Percentiles rank a stretch among this genome's conserved stretches.
phyloP scores from a whole-genome alignment of 2,329 filamentous ascomycete genomes.

The Dactylella cylindrospora region DNA sequence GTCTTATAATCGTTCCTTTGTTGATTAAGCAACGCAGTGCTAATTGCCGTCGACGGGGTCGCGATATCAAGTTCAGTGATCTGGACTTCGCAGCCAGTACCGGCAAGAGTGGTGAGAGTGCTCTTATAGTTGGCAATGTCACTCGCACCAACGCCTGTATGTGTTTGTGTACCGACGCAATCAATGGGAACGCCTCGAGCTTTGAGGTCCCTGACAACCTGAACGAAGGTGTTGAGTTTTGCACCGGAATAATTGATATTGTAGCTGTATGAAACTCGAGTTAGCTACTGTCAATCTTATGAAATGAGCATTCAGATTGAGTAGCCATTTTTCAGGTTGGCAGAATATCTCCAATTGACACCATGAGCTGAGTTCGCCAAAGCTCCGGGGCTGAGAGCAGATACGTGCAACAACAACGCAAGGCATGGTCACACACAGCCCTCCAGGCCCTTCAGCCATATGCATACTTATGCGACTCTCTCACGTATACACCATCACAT shows the following conservation, averaged over 20 bases:
- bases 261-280: conserved; percentile 5
- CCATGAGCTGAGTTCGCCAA: no score
- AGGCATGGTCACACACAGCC: no score
- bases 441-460: no score
- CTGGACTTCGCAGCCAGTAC: conserved; percentile 60
- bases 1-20: conserved; percentile 46
- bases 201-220: conserved; percentile 33
- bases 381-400: no score
- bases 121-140: conserved; percentile 50
- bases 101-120: conserved; percentile 30
- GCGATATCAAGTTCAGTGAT: conserved; percentile 69
- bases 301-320: no score
- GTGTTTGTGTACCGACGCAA: conserved; percentile 33
- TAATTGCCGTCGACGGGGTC: conserved; percentile 57
- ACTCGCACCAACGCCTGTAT: conserved; percentile 51
- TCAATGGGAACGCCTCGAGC: conserved; percentile 26
- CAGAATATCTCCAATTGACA: no score
- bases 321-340: no score
- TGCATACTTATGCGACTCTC: no score
- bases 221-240: conserved; percentile 29
- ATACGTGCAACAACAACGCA: no score
- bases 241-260: conserved; percentile 30
- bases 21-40: conserved; percentile 49
- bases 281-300: background rate
- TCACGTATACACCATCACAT: no score